Evolutionary conservation across 2,329 filamentous ascomycete genomes (phyloP).

Genomic region (Venturia asperata): DNA sequence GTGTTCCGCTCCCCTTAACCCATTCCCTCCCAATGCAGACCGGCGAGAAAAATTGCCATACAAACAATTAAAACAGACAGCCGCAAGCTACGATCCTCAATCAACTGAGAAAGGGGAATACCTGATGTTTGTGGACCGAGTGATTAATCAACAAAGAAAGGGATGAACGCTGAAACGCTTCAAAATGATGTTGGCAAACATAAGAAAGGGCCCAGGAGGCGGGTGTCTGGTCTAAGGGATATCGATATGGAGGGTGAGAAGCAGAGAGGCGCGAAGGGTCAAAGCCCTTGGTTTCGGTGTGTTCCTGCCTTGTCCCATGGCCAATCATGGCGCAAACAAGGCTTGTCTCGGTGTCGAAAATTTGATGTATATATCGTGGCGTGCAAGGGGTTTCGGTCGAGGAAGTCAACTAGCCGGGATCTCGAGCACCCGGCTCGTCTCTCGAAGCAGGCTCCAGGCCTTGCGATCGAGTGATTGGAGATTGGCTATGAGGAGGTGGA

Average conservation of each 20-base stretch:
- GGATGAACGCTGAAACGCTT: slow-evolving; percentile 13
- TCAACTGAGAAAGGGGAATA: background rate
- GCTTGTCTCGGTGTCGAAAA: background rate
- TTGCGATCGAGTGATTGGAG: background rate
- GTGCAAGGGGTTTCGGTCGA: background rate
- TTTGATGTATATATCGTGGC: background rate
- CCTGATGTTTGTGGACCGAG: slow-evolving; percentile 1
- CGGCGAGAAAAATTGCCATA: background rate
- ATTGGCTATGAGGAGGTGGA: background rate
- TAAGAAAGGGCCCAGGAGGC: slow-evolving; percentile 8
- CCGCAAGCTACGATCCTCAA: background rate
- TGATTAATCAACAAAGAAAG: slow-evolving; percentile 1
- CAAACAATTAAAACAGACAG: background rate
- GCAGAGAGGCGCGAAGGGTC: background rate
- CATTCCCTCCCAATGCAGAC: slow-evolving; percentile 1
- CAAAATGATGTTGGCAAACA: slow-evolving; percentile 2
- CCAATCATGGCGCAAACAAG: background rate
- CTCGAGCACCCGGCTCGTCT: background rate
- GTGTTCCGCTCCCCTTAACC: background rate
- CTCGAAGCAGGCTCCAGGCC: slow-evolving; percentile 1
- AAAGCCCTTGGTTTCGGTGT: background rate
- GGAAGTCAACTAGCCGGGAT: background rate
- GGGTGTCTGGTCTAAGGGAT: slow-evolving; percentile 9
- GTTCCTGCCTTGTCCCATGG: background rate
- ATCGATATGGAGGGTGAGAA: background rate